These are phyloP conservation scores for Zopfia rhizophila DNA, from an alignment of 2,329 filamentous ascomycete genomes.

Conservation along the genomic window DNA sequence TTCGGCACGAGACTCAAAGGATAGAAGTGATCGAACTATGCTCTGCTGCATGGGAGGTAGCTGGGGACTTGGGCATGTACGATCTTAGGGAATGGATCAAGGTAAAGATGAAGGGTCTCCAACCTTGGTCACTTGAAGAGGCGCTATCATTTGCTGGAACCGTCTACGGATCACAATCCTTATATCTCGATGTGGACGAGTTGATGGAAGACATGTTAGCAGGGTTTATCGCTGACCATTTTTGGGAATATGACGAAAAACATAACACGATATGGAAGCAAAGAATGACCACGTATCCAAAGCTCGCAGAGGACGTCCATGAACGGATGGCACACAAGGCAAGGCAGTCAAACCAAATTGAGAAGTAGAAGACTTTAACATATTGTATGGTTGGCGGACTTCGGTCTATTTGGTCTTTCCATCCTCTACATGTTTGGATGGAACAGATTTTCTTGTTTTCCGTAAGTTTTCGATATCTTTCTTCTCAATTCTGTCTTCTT, in stretches of 20 bases:
- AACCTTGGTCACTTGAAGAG: conserved; percentile 21
- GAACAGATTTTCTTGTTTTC: no score
- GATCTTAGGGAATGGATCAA: conserved; percentile 40
- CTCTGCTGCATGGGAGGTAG: conserved; percentile 33
- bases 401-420: no score
- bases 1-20: conserved; percentile 25
- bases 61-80: conserved; percentile 30
- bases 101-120: conserved; percentile 28
- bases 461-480: no score
- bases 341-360: no score
- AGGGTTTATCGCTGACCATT: conserved; percentile 32
- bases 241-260: conserved; percentile 11
- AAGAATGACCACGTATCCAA: neutral
- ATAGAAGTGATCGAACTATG: conserved; percentile 29
- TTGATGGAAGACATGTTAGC: conserved; percentile 29
- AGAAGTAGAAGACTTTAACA: no score
- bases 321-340: neutral
- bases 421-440: no score
- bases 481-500: no score
- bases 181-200: conserved; percentile 11
- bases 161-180: conserved; percentile 23
- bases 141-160: conserved; percentile 25
- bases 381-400: no score
- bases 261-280: neutral
- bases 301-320: neutral